Evolutionary conservation across 2,329 filamentous ascomycete species (phyloP).

Genomic region (Pyrenochaeta sp.): DNA sequence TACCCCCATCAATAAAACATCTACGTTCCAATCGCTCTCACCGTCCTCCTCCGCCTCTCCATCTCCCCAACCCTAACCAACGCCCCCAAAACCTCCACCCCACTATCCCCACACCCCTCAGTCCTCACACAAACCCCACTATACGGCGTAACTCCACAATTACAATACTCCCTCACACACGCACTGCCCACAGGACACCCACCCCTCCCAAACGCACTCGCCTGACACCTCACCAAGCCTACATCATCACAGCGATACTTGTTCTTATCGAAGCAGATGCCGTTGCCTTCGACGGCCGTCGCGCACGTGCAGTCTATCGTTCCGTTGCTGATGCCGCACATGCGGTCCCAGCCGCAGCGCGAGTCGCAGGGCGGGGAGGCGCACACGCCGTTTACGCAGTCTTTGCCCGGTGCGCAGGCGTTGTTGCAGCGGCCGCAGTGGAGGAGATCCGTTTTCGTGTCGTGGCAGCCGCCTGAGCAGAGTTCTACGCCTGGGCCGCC

Average conservation of each 20-base stretch:
- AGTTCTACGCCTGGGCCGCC: conserved; percentile 18
- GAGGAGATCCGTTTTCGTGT: conserved; percentile 25
- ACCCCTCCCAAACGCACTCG: conserved; percentile 3
- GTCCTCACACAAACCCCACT: conserved; percentile 31
- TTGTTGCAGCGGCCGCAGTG: conserved; percentile 43
- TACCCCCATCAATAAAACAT: background rate
- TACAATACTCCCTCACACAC: conserved; percentile 28
- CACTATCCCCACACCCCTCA: conserved; percentile 25
- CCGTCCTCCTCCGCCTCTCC: conserved; percentile 19
- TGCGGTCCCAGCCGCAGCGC: conserved; percentile 30
- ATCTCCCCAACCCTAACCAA: conserved; percentile 22
- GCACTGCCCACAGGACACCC: conserved; percentile 26
- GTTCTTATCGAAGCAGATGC: conserved; percentile 42
- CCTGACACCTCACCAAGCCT: conserved; percentile 7
- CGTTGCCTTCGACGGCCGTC: conserved; percentile 25
- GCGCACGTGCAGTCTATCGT: conserved; percentile 40
- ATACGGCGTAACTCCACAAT: conserved; percentile 14
- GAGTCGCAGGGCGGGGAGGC: conserved; percentile 39
- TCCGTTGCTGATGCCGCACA: conserved; percentile 32
- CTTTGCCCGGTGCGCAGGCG: conserved; percentile 26
- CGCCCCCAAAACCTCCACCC: conserved; percentile 18
- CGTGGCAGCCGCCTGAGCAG: conserved; percentile 35
- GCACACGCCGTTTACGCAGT: conserved; percentile 48
- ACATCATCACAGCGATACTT: conserved; percentile 21
- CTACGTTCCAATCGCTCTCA: conserved; percentile 3